phyloP scores from a whole-genome alignment of 2,329 filamentous ascomycete species.

The Aphanoascus verrucosus region DNA sequence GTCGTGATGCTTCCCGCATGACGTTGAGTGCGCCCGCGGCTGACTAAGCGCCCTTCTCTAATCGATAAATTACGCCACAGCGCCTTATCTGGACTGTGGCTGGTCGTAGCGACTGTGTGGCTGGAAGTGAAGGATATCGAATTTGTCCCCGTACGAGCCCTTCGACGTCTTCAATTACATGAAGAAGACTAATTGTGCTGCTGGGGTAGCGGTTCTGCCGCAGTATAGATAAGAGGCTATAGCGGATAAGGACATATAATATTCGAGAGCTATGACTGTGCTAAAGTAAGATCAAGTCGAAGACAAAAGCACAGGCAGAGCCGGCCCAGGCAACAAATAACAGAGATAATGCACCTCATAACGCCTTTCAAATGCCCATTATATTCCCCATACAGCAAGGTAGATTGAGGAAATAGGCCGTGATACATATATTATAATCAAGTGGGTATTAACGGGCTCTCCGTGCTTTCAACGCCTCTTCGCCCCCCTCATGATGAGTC shows the following conservation, averaged over 20 bases:
- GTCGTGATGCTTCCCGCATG: too few species aligned
- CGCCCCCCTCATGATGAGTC: constrained; percentile 68
- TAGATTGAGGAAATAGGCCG: constrained; percentile 2
- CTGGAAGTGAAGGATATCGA: too few species aligned
- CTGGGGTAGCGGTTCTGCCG: too few species aligned
- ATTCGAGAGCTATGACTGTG: too few species aligned
- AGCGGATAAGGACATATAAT: too few species aligned
- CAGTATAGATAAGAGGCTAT: too few species aligned
- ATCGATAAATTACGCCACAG: background rate
- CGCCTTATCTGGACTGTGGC: too few species aligned
- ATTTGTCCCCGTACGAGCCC: too few species aligned
- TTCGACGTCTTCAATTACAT: too few species aligned
- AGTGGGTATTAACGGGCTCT: background rate
- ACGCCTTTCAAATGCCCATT: constrained; percentile 11
- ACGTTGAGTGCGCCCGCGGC: background rate
- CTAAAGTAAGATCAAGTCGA: too few species aligned
- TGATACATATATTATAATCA: background rate
- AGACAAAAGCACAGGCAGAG: background rate
- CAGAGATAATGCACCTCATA: background rate
- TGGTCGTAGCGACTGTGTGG: too few species aligned
- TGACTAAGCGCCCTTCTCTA: background rate
- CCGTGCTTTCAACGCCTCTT: constrained; percentile 44
- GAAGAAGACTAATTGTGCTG: too few species aligned
- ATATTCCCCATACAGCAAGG: background rate
- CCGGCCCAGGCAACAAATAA: background rate